phyloP scores from a whole-genome alignment of 345 rosid genomes.

The Turritis glabra region DNA sequence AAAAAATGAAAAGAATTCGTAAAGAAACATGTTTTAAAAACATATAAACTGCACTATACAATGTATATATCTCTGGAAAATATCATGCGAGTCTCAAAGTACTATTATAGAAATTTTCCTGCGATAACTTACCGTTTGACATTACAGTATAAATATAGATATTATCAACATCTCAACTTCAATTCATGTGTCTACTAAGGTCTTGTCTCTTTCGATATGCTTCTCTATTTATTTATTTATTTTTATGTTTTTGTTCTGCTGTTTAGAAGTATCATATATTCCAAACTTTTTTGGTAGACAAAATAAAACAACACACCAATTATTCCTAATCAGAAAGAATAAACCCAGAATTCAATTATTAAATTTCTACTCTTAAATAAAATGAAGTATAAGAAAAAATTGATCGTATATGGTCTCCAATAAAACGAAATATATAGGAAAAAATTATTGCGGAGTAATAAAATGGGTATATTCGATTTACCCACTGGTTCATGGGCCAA shows the following conservation, averaged over 20 bases:
- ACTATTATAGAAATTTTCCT: neutral
- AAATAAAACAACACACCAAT: neutral
- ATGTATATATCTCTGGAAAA: neutral
- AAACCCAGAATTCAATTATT: neutral
- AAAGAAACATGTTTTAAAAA: conserved; percentile 13
- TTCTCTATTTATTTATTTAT: neutral
- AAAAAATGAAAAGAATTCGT: conserved; percentile 2
- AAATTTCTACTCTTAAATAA: neutral
- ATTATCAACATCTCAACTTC: conserved; percentile 16
- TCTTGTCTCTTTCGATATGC: conserved; percentile 26
- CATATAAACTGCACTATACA: conserved; percentile 1
- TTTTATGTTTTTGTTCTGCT: neutral
- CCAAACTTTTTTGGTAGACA: conserved; percentile 17
- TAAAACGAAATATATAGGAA: neutral
- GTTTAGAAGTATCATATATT: conserved; percentile 14
- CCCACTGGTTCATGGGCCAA: conserved; percentile 1
- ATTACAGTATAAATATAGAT: neutral
- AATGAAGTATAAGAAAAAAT: neutral
- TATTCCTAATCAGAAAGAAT: conserved; percentile 11
- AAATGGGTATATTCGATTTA: conserved; percentile 1
- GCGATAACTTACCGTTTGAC: neutral
- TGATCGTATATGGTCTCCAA: neutral
- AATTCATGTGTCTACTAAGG: conserved; percentile 14
- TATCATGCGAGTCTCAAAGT: neutral
- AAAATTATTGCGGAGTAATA: neutral